phyloP scores from a whole-genome alignment of 805 yeast genomes.

The Teunomyces panamensis region DNA sequence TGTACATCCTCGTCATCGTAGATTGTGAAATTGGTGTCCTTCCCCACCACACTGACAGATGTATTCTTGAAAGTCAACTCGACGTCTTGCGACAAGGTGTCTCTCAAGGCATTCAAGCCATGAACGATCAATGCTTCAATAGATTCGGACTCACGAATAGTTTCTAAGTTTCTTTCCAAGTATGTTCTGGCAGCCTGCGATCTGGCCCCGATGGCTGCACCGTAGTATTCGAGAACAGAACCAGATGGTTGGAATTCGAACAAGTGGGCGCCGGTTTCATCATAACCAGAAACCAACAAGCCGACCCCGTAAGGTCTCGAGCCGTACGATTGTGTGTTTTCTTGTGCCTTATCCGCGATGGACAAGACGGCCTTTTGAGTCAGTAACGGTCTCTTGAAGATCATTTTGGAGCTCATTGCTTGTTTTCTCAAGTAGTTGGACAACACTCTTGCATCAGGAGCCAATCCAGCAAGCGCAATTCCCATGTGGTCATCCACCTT shows the following conservation, averaged over 20 bases:
- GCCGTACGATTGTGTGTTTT: slow-evolving; percentile 93
- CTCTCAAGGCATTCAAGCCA: slow-evolving; percentile 89
- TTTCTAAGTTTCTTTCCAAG: slow-evolving; percentile 79
- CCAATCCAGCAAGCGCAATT: slow-evolving; percentile 92
- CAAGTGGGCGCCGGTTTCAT: slow-evolving; percentile 91
- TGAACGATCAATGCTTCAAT: slow-evolving; percentile 76
- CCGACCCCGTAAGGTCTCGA: slow-evolving; percentile 99
- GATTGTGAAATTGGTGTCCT: slow-evolving; percentile 66
- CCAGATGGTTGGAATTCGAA: slow-evolving; percentile 97
- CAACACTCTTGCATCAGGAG: slow-evolving; percentile 96
- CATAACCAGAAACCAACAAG: slow-evolving; percentile 81
- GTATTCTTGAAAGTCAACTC: slow-evolving; percentile 83
- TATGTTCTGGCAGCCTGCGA: slow-evolving; percentile 98
- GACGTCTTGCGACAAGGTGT: slow-evolving; percentile 91
- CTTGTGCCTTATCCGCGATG: slow-evolving; percentile 95
- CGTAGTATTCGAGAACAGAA: slow-evolving; percentile 83
- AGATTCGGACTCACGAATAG: slow-evolving; percentile 54
- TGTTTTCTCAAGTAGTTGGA: slow-evolving; percentile 87
- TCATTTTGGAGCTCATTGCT: slow-evolving; percentile 82
- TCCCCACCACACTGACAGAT: slow-evolving; percentile 90
- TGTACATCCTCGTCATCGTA: slow-evolving; percentile 86
- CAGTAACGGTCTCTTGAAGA: slow-evolving; percentile 81
- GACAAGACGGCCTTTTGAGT: slow-evolving; percentile 79
- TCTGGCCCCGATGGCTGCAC: slow-evolving; percentile 96
- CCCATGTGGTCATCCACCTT: slow-evolving; percentile 93